Evolutionary conservation across 306 rosid genomes (phyloP).

Genomic region (Ormosia semicastrata): DNA sequence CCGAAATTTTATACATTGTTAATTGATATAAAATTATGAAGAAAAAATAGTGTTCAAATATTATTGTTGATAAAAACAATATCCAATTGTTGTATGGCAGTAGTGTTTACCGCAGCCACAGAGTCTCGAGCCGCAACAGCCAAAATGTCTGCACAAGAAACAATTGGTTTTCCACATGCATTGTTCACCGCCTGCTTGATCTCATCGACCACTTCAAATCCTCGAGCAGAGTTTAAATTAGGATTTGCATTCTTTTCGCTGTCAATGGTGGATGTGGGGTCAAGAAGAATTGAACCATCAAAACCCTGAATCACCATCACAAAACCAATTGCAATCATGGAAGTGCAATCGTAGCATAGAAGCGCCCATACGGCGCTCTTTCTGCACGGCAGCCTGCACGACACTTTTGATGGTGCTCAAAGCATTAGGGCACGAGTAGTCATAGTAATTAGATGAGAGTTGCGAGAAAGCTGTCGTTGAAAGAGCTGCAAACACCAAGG

Average conservation of each 20-base stretch:
- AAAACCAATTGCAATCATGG: background rate
- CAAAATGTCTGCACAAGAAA: conserved; percentile 35
- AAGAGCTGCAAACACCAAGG: no score
- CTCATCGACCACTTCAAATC: conserved; percentile 32
- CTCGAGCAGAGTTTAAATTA: background rate
- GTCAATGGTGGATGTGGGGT: conserved; percentile 11
- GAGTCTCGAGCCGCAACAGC: conserved; percentile 34
- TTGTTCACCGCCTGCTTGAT: conserved; percentile 25
- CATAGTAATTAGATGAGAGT: no score
- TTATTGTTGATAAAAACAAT: background rate
- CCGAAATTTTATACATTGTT: no score
- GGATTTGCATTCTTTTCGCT: conserved; percentile 4
- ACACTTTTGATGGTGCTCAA: no score
- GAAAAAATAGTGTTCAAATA: no score
- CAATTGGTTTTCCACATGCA: conserved; percentile 17
- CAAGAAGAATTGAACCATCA: conserved; percentile 32
- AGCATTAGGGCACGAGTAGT: no score
- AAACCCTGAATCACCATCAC: conserved; percentile 13
- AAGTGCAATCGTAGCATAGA: no score
- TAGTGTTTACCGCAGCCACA: conserved; percentile 3
- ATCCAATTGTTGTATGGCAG: background rate
- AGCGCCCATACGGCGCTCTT: no score
- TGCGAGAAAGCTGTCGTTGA: no score
- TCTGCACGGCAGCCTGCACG: no score
- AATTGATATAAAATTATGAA: no score